phyloP scores from a whole-genome alignment of 805 yeast species.

The Saccharomycopsis babjevae region DNA sequence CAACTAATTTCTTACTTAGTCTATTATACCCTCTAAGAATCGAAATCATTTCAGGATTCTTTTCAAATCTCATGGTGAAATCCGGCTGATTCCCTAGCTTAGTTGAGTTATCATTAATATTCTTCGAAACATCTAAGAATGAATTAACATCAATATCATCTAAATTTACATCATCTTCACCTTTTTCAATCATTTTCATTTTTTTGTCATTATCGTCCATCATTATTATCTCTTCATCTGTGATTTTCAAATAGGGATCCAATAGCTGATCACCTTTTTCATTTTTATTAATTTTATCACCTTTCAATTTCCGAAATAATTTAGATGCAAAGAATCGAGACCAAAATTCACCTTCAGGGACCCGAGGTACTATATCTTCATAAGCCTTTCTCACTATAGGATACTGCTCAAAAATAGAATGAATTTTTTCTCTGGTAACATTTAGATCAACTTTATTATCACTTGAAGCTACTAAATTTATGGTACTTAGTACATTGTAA shows the following conservation, averaged over 20 bases:
- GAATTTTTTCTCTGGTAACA: slow-evolving; percentile 82
- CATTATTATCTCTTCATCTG: slow-evolving; percentile 39
- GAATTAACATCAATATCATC: slow-evolving; percentile 36
- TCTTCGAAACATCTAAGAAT: slow-evolving; percentile 71
- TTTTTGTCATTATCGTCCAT: slow-evolving; percentile 15
- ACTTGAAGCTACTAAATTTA: slow-evolving; percentile 84
- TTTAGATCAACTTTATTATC: slow-evolving; percentile 92
- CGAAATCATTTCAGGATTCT: slow-evolving; percentile 45
- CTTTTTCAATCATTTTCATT: slow-evolving; percentile 9
- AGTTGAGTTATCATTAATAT: slow-evolving; percentile 70
- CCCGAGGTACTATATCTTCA: slow-evolving; percentile 80
- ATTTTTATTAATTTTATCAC: slow-evolving; percentile 67
- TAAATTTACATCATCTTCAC: slow-evolving; percentile 23
- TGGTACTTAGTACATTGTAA: slow-evolving; percentile 86
- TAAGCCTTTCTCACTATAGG: slow-evolving; percentile 87
- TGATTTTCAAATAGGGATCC: slow-evolving; percentile 71
- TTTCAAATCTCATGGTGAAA: slow-evolving; percentile 66
- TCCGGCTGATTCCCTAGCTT: slow-evolving; percentile 76
- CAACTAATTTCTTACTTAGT: slow-evolving; percentile 71
- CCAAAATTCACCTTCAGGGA: slow-evolving; percentile 92
- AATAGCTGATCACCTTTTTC: slow-evolving; percentile 77
- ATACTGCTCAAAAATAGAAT: slow-evolving; percentile 82
- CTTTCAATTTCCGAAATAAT: slow-evolving; percentile 76
- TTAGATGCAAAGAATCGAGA: slow-evolving; percentile 88
- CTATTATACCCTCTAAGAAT: slow-evolving; percentile 84